Evolutionary conservation across 2,329 filamentous ascomycete genomes (phyloP), one percentile per base, ranked within the genome.

Genomic region (Chaetomium sp.): DNA sequence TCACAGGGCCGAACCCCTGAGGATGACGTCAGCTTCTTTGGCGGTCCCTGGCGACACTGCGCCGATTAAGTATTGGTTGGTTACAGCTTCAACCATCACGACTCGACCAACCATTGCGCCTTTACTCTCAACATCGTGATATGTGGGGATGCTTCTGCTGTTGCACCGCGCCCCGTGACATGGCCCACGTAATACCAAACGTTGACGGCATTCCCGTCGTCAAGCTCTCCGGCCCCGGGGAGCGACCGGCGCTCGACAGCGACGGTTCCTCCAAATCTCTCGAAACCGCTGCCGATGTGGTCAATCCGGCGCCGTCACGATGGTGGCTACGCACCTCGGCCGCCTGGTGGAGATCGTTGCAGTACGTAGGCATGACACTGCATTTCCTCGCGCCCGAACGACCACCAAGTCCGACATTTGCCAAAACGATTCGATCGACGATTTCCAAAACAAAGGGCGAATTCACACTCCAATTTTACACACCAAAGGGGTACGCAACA

Each of bases 331-430:
- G 79, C 54, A 62, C 85, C 52, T 79, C 87, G 67, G 86, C 86
- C 47, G 71, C 76, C 34, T 79, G 85, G 67, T 88, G 85, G 84
- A 79, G 87, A 52, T 76, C 79, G 54, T 74, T 88, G 43, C 87
- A 88, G 79, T 76, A 76, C 56, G 77, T 88, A 55, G 86, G 85
- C 65, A 88, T 88, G 84, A 74, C 79, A 57, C 72, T 89, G 41
- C 86, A 89, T 67, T 79, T 77, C 53, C 71, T 85, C 57, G 79
- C 84, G 1, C 71, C 76, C 43, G 84, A 85, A 6, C 75, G 78
- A 49, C 82, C 85, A 5, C 81, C 83, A 1, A 73, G 71, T 36
- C 84, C 84, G 2, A 70, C 76, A 35, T 89, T 89, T 70, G 74
- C 75, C 47, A 78, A 76, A 45, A 74, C 74, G 14, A 77, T 88